These are phyloP conservation scores for Cyclotella atomus DNA, from an alignment of 108 stramenopile species.

Conservation along the genomic window DNA sequence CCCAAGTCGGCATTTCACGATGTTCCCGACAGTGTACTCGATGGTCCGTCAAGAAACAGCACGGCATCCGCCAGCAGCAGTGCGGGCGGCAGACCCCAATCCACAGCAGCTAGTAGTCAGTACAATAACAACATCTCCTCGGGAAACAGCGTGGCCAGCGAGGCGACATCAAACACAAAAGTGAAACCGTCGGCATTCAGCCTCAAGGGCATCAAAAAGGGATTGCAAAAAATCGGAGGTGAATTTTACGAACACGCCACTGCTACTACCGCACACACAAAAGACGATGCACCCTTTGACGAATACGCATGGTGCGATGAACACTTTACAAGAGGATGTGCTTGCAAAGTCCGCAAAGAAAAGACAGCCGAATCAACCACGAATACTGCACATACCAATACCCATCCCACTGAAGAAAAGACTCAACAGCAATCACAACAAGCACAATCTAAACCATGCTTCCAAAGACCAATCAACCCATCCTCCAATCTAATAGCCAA, in stretches of 20 bases:
- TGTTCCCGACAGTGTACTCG: constrained; percentile 37
- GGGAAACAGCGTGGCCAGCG: background rate
- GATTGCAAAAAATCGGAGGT: constrained; percentile 40
- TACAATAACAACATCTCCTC: constrained; percentile 3
- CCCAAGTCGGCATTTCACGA: constrained; percentile 34
- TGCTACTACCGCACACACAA: too few species aligned
- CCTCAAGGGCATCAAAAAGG: constrained; percentile 50
- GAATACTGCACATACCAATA: constrained; percentile 1
- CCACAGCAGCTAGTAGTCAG: constrained; percentile 27
- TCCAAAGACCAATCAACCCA: constrained; percentile 74
- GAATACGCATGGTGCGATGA: constrained; percentile 58
- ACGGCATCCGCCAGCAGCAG: background rate
- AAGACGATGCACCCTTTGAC: constrained; percentile 35
- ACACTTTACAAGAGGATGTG: constrained; percentile 57
- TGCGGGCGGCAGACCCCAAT: background rate
- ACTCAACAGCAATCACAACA: constrained; percentile 18
- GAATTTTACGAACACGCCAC: background rate
- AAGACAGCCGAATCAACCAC: background rate
- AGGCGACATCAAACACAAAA: background rate
- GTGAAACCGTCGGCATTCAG: constrained; percentile 15
- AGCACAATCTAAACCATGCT: constrained; percentile 54
- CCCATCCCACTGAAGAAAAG: background rate
- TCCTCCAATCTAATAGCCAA: constrained; percentile 78
- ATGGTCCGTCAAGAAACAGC: background rate
- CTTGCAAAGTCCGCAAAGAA: constrained; percentile 21